Evolutionary conservation across 2,329 filamentous ascomycete genomes (phyloP).

Genomic region (Neonectria neomacrospora): DNA sequence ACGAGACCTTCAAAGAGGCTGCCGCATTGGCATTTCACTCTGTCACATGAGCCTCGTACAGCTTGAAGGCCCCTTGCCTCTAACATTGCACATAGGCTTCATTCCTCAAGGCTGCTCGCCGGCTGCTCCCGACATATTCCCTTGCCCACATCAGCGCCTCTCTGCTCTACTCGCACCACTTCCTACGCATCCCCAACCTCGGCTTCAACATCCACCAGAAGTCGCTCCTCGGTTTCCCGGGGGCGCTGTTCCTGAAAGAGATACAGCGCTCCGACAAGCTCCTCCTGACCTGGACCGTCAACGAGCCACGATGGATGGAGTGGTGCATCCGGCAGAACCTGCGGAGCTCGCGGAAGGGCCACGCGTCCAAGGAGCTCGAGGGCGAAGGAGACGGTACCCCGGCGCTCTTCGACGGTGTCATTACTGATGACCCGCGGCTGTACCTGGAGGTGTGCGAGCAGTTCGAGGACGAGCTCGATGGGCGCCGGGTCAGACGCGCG

Average conservation of each 20-base stretch:
- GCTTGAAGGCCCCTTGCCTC: background rate
- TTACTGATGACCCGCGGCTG: constrained; percentile 82
- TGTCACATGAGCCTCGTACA: background rate
- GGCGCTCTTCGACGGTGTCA: constrained; percentile 75
- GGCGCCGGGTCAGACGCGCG: constrained; percentile 26
- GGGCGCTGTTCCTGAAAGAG: constrained; percentile 72
- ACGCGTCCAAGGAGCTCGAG: background rate
- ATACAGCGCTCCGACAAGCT: constrained; percentile 61
- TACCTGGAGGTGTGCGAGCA: constrained; percentile 70
- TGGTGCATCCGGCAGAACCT: constrained; percentile 71
- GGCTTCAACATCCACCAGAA: constrained; percentile 82
- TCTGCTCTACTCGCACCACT: constrained; percentile 74
- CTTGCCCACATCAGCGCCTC: constrained; percentile 77
- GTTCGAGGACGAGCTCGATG: constrained; percentile 50
- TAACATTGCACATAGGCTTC: constrained; percentile 60
- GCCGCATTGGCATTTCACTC: background rate
- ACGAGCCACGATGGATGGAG: constrained; percentile 80
- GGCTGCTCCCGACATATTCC: constrained; percentile 71
- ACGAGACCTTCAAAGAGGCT: background rate
- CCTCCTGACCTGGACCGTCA: constrained; percentile 88
- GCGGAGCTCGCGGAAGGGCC: constrained; percentile 48
- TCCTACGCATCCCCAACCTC: constrained; percentile 72
- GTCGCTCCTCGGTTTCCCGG: constrained; percentile 74
- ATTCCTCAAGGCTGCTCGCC: constrained; percentile 72
- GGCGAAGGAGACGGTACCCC: background rate